These are phyloP conservation scores for Coniosporium apollinis DNA, from an alignment of 495 filamentous ascomycete species.

Conservation along the genomic window DNA sequence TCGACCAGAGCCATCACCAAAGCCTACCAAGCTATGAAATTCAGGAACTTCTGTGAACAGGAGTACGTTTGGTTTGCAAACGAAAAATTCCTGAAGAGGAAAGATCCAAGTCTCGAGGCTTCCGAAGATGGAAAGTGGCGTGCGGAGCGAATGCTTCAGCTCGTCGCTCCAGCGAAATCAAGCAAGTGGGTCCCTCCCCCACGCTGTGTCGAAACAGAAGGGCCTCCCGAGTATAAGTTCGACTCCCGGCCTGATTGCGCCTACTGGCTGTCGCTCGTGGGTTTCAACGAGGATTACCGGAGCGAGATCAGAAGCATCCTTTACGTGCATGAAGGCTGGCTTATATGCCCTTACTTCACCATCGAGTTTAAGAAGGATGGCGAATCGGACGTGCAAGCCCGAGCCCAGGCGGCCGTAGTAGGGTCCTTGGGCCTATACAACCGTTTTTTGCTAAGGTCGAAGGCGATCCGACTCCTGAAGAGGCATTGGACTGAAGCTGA, in stretches of 20 bases:
- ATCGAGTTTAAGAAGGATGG: slow-evolving; percentile 1
- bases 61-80: too few relatives aligned
- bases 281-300: slow-evolving; percentile 1
- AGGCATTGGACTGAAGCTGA: neutral
- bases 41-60: too few relatives aligned
- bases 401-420: neutral
- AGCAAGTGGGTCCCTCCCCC: too few relatives aligned
- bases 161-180: too few relatives aligned
- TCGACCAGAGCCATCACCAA: too few relatives aligned
- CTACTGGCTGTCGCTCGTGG: neutral
- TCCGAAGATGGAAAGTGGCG: too few relatives aligned
- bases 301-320: neutral
- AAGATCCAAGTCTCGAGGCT: too few relatives aligned
- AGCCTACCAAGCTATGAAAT: too few relatives aligned
- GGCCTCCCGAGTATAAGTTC: neutral
- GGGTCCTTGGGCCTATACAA: slow-evolving; percentile 1
- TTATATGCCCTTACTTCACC: slow-evolving; percentile 1
- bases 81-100: too few relatives aligned
- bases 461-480: neutral
- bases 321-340: neutral
- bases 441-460: neutral
- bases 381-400: neutral
- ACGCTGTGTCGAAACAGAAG: too few relatives aligned
- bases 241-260: slow-evolving; percentile 1
- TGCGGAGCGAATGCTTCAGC: too few relatives aligned